phyloP scores from a whole-genome alignment of 169 alveolate genomes.

The Cryptosporidium ryanae region DNA sequence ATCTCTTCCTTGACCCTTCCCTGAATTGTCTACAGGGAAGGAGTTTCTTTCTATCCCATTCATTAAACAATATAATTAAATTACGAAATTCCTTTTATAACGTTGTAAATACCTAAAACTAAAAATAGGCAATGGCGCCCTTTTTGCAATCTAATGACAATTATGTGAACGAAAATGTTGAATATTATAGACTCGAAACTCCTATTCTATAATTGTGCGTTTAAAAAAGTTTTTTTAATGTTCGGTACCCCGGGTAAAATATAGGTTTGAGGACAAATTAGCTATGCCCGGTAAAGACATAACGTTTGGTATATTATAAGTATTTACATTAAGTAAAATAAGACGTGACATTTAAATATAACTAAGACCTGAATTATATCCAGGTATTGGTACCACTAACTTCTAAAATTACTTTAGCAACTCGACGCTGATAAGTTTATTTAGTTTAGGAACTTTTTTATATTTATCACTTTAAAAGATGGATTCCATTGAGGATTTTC shows the following conservation, averaged over 20 bases:
- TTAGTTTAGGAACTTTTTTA: not conserved
- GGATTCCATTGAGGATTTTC: constrained; percentile 67
- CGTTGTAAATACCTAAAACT: constrained; percentile 4
- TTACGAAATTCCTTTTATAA: not conserved
- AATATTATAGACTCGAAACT: too few relatives aligned
- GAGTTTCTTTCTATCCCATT: constrained; percentile 27
- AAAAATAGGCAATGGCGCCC: not conserved
- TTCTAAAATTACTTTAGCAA: too few relatives aligned
- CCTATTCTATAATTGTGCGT: not conserved
- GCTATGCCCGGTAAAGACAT: constrained; percentile 53
- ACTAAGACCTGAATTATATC: constrained; percentile 12
- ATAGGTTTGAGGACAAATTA: constrained; percentile 12
- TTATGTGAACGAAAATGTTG: too few relatives aligned
- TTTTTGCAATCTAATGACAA: not conserved
- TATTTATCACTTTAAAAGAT: not conserved
- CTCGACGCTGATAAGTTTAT: not conserved
- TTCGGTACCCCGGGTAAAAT: constrained; percentile 39
- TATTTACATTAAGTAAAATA: constrained; percentile 16
- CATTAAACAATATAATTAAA: constrained; percentile 1
- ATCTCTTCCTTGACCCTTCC: constrained; percentile 2
- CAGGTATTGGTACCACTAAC: not conserved
- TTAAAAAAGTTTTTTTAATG: not conserved
- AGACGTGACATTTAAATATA: constrained; percentile 48
- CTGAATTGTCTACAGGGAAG: not conserved
- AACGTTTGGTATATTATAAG: constrained; percentile 18